Evolutionary conservation across 352 stramenopile genomes (phyloP).

Genomic region (Phytophthora sansomeana): DNA sequence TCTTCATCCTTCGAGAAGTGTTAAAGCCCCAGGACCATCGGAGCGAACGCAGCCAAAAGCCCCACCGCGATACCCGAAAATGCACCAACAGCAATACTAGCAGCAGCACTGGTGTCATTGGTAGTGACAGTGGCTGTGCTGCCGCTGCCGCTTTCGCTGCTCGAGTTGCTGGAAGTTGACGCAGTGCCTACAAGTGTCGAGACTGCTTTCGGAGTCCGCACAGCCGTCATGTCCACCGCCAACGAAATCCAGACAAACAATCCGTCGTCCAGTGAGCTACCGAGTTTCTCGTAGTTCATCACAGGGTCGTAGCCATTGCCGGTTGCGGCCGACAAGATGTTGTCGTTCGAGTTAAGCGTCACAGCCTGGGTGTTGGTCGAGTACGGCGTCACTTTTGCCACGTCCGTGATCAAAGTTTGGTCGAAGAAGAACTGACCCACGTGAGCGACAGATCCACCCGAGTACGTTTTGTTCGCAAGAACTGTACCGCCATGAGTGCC

Average conservation of each 20-base stretch:
- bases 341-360: slow-evolving; percentile 29
- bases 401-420: slow-evolving; percentile 30
- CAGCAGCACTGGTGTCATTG: background rate
- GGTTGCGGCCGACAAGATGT: slow-evolving; percentile 5
- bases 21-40: background rate
- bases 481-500: slow-evolving; percentile 29
- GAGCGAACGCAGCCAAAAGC: background rate
- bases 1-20: background rate
- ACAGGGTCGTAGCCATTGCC: slow-evolving; percentile 23
- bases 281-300: slow-evolving; percentile 17
- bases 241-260: slow-evolving; percentile 33
- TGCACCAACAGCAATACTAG: background rate
- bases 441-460: slow-evolving; percentile 25
- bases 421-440: slow-evolving; percentile 43
- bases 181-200: slow-evolving; percentile 4
- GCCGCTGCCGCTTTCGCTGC: background rate
- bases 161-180: background rate
- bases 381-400: slow-evolving; percentile 18
- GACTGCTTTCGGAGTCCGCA: slow-evolving; percentile 5
- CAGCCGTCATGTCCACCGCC: slow-evolving; percentile 31
- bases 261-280: slow-evolving; percentile 8
- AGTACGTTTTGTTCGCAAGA: slow-evolving; percentile 34
- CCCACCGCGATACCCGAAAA: background rate
- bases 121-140: background rate
- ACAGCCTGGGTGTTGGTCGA: slow-evolving; percentile 22